A percentile compares a stretch with the other conserved stretches of the same genome.
Evolutionary conservation across 352 stramenopile species (phyloP).

Genomic region (Thalassiosira livingstoniorum): DNA sequence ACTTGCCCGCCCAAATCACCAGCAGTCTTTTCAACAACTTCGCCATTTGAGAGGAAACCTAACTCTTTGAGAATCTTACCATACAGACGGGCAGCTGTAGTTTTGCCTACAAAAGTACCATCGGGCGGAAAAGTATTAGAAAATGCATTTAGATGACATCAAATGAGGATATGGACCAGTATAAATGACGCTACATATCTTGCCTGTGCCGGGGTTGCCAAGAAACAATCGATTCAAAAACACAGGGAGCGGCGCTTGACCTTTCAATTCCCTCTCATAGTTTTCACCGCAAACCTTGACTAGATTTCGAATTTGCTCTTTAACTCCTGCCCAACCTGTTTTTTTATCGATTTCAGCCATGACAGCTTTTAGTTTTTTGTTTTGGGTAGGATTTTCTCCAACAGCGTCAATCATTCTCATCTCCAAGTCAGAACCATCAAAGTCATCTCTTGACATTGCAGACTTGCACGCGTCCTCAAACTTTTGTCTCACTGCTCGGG

Average conservation of each 20-base stretch:
- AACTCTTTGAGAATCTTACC: constrained; percentile 89
- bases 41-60: constrained; percentile 90
- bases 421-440: constrained; percentile 53
- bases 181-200: too few species aligned
- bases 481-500: constrained; percentile 85
- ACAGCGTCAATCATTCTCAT: constrained; percentile 82
- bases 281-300: constrained; percentile 87
- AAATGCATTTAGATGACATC: too few species aligned
- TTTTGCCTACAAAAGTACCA: constrained; percentile 92
- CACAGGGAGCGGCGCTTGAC: constrained; percentile 77
- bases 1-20: constrained; percentile 89
- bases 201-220: constrained; percentile 85
- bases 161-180: too few species aligned
- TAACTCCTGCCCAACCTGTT: constrained; percentile 88
- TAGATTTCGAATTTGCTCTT: constrained; percentile 86
- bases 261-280: constrained; percentile 87
- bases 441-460: constrained; percentile 87
- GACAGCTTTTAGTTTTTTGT: constrained; percentile 83
- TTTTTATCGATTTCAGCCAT: constrained; percentile 85
- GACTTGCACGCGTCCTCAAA: constrained; percentile 84
- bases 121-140: too few species aligned
- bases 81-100: constrained; percentile 90
- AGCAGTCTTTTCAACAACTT: constrained; percentile 90
- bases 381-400: constrained; percentile 86
- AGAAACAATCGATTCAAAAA: constrained; percentile 89